Evolutionary conservation across 257 asterid genomes (phyloP).

Genomic region (Penstemon newberryi): DNA sequence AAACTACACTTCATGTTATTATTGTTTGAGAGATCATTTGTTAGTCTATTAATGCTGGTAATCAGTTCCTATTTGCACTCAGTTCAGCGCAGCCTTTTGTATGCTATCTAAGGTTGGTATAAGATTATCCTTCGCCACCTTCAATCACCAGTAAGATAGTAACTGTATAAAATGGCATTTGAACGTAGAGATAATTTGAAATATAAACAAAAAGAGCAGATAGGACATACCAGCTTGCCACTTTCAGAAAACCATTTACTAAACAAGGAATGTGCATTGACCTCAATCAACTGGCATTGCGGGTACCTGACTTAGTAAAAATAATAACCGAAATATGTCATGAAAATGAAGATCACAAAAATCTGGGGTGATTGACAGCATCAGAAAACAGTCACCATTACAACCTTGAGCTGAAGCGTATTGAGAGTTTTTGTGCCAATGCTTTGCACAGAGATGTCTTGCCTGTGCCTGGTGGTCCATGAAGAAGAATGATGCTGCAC

Average conservation of each 20-base stretch:
- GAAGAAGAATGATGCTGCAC: conserved; percentile 91
- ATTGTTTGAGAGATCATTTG: conserved; percentile 9
- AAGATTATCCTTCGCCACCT: background rate
- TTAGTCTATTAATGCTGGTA: conserved; percentile 9
- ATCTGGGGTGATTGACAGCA: background rate
- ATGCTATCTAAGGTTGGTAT: background rate
- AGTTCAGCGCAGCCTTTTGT: background rate
- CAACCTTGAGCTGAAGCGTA: conserved; percentile 83
- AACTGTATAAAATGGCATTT: conserved; percentile 1
- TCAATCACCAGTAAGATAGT: background rate
- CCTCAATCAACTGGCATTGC: conserved; percentile 88
- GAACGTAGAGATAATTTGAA: background rate
- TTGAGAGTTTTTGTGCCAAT: conserved; percentile 92
- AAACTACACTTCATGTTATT: background rate
- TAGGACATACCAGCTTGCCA: conserved; percentile 82
- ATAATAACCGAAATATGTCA: conserved; percentile 27
- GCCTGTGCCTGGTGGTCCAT: conserved; percentile 99
- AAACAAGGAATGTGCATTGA: conserved; percentile 96
- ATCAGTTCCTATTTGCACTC: conserved; percentile 2
- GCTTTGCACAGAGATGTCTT: conserved; percentile 98
- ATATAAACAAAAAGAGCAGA: conserved; percentile 18
- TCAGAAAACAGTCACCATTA: conserved; percentile 8
- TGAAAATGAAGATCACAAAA: conserved; percentile 28
- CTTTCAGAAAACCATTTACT: conserved; percentile 99
- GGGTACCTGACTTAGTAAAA: conserved; percentile 59